Percentiles rank a stretch among this genome's conserved stretches.
Conservation (phyloP, 2,329 filamentous ascomycete genomes). For the Colletotrichum sp. region DNA sequence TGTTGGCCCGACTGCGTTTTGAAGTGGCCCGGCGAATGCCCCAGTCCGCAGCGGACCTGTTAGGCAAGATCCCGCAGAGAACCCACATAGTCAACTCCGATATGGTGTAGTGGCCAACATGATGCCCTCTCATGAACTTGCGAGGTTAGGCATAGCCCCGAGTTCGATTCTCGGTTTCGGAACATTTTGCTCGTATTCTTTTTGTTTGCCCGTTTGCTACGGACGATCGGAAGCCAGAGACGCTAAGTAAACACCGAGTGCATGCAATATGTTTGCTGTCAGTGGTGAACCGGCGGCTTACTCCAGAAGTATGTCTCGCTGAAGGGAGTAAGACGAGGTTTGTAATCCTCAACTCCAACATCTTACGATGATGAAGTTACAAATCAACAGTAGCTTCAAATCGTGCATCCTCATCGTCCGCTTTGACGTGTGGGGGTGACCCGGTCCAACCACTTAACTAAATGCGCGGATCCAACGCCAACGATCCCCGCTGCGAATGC, state of each 20-base stretch:
- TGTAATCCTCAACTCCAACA: not conserved
- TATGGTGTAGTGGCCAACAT: constrained; percentile 11
- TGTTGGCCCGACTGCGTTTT: not conserved
- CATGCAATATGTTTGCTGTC: too few relatives aligned
- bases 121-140: not conserved
- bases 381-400: not conserved
- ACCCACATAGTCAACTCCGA: not conserved
- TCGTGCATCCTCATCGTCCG: not conserved
- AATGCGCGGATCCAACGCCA: not conserved
- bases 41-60: not conserved
- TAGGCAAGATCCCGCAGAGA: rapidly evolving
- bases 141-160: not conserved
- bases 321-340: not conserved
- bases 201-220: not conserved
- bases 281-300: not conserved
- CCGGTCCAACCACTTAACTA: not conserved
- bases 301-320: too few relatives aligned
- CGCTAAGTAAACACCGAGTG: not conserved
- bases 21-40: not conserved
- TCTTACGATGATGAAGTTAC: not conserved
- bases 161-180: not conserved
- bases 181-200: not conserved
- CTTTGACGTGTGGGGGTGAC: not conserved
- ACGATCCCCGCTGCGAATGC: not conserved
- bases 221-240: not conserved